Evolutionary conservation across 2,329 filamentous ascomycete genomes (phyloP).

Genomic region (Canariomyces notabilis): DNA sequence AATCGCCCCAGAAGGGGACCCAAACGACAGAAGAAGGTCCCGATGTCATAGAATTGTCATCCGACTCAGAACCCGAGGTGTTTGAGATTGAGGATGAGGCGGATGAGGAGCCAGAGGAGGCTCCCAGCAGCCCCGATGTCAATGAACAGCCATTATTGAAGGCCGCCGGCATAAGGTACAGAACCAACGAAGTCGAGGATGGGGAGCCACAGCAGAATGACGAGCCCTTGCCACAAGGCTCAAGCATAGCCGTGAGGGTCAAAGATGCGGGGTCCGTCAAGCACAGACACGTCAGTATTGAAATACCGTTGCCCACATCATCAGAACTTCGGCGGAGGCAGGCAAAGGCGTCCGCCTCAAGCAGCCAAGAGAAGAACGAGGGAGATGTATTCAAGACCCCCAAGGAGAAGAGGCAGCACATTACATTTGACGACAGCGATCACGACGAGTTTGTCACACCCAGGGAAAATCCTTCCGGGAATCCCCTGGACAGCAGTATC

Average conservation of each 20-base stretch:
- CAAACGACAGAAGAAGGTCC: constrained; percentile 7
- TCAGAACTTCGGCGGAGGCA: constrained; percentile 7
- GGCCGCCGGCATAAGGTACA: constrained; percentile 17
- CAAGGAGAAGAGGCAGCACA: constrained; percentile 23
- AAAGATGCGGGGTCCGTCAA: constrained; percentile 18
- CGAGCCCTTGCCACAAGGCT: constrained; percentile 3
- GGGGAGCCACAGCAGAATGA: constrained; percentile 5
- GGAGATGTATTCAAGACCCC: constrained; percentile 26
- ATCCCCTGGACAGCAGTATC: constrained; percentile 21
- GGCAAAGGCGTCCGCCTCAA: constrained; percentile 3
- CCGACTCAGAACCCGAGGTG: constrained; percentile 19
- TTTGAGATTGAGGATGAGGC: constrained; percentile 5
- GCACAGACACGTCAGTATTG: constrained; percentile 25
- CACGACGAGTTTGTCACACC: constrained; percentile 31
- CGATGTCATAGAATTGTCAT: constrained; percentile 21
- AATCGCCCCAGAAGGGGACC: constrained; percentile 5
- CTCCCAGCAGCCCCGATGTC: not conserved
- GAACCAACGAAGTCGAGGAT: constrained; percentile 6
- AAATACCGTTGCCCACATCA: constrained; percentile 23
- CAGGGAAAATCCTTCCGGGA: constrained; percentile 24
- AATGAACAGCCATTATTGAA: constrained; percentile 17
- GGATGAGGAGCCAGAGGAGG: not conserved
- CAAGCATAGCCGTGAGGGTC: constrained; percentile 21
- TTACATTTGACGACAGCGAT: constrained; percentile 30
- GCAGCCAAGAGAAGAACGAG: constrained; percentile 18